Conservation (phyloP, 2,329 filamentous ascomycete genomes). For the Aspergillus tamarii region DNA sequence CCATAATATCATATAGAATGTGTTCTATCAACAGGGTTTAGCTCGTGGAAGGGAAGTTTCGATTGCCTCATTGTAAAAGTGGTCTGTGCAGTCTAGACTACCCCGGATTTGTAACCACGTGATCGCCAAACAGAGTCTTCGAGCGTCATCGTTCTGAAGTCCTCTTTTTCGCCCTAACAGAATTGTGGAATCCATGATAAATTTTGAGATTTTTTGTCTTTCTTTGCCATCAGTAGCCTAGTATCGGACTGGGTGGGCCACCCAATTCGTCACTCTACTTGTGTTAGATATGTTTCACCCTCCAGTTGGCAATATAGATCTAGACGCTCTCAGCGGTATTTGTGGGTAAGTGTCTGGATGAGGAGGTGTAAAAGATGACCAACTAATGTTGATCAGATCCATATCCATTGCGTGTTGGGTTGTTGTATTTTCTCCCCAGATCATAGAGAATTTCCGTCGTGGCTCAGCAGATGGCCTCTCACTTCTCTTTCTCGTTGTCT, state of each 20-base stretch:
- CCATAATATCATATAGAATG: not conserved
- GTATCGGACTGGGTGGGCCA: constrained; percentile 3
- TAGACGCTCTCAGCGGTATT: constrained; percentile 90
- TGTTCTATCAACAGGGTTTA: not conserved
- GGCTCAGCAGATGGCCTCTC: constrained; percentile 85
- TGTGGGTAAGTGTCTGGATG: constrained; percentile 64
- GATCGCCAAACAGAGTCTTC: constrained; percentile 14
- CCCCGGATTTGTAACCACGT: constrained; percentile 15
- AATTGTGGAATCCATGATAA: not conserved
- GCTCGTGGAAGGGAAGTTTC: not conserved
- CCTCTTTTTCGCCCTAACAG: not conserved
- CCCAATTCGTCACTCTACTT: constrained; percentile 11
- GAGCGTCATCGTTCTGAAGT: constrained; percentile 11
- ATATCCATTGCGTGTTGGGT: constrained; percentile 98
- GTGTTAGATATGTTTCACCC: constrained; percentile 41
- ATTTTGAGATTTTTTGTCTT: not conserved
- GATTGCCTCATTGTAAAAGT: not conserved
- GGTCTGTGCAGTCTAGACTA: not conserved
- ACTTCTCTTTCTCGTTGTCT: constrained; percentile 88
- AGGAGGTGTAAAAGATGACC: constrained; percentile 3
- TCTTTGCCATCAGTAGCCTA: not conserved
- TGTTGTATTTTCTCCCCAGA: constrained; percentile 95
- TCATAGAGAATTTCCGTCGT: constrained; percentile 89
- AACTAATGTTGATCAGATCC: constrained; percentile 58
- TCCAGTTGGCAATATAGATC: constrained; percentile 66